Conservation (phyloP, 306 rosid species). For the Prunus davidiana region DNA sequence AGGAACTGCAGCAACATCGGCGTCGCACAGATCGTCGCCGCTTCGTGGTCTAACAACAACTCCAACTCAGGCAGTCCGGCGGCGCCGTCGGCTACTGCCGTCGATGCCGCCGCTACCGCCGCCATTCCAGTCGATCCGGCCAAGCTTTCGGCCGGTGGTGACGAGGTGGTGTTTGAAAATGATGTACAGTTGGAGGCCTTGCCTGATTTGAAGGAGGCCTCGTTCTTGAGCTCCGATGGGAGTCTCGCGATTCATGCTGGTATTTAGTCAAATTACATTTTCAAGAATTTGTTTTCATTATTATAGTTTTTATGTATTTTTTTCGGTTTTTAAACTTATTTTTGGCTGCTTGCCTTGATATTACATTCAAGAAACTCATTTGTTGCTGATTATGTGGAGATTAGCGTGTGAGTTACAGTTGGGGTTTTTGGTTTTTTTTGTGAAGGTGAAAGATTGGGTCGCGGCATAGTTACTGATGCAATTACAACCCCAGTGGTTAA, state of each 20-base stretch:
- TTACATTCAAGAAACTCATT: neutral
- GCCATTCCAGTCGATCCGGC: constrained; percentile 36
- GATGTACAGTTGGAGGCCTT: constrained; percentile 41
- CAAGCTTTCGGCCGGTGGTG: constrained; percentile 41
- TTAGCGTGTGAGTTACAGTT: constrained; percentile 16
- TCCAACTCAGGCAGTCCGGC: constrained; percentile 25
- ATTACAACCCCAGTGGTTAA: constrained; percentile 93
- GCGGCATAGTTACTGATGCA: constrained; percentile 81
- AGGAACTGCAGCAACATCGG: constrained; percentile 98
- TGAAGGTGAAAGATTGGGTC: constrained; percentile 86
- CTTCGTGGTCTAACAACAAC: constrained; percentile 89
- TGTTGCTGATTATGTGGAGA: constrained; percentile 6
- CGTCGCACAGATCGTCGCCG: constrained; percentile 97
- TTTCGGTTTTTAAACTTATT: neutral
- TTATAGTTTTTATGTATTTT: neutral
- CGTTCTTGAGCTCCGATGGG: constrained; percentile 70
- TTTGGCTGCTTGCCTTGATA: neutral
- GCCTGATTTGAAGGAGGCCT: constrained; percentile 44
- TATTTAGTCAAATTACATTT: constrained; percentile 12
- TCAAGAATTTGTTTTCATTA: neutral
- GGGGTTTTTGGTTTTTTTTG: constrained; percentile 7
- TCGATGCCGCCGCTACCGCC: constrained; percentile 47
- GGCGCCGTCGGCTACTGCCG: constrained; percentile 50
- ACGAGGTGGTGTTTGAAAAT: constrained; percentile 44
- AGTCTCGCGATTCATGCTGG: constrained; percentile 79